Percentiles rank a stretch among this genome's conserved stretches.
Evolutionary conservation across 2,329 filamentous ascomycete species (phyloP).

Genomic region (Trichophyton schoenleinii): DNA sequence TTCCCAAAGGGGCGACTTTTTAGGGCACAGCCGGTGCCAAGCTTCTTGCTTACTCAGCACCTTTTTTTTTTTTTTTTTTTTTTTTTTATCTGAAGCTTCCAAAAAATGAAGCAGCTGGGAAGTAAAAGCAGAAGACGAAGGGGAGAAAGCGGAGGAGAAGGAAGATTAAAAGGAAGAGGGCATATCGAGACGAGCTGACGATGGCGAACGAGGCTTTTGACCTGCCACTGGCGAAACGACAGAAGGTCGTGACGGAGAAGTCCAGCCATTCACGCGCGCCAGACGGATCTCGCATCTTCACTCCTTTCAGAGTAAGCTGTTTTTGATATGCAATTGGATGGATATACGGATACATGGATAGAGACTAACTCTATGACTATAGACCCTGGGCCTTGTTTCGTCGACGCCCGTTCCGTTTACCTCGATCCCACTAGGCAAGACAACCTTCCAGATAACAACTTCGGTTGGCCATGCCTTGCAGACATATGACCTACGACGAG

Average conservation of each 20-base stretch:
- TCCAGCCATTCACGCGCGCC: slow-evolving; percentile 16
- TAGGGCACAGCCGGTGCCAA: background rate
- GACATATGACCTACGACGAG: slow-evolving; percentile 85
- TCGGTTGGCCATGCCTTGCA: slow-evolving; percentile 82
- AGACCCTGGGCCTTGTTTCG: slow-evolving; percentile 90
- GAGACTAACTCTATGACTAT: slow-evolving; percentile 6
- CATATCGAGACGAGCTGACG: background rate
- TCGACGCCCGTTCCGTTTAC: slow-evolving; percentile 85
- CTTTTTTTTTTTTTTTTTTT: background rate
- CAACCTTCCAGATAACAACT: slow-evolving; percentile 93
- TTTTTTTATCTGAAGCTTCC: background rate
- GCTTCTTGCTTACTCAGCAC: background rate
- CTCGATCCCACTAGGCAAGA: slow-evolving; percentile 76
- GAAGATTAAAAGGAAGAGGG: background rate
- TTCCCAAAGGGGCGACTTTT: background rate
- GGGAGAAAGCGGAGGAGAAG: background rate
- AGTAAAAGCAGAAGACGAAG: background rate
- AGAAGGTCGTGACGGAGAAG: slow-evolving; percentile 45
- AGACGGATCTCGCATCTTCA: slow-evolving; percentile 67
- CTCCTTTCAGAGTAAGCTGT: slow-evolving; percentile 71
- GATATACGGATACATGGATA: background rate
- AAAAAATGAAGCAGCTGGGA: background rate
- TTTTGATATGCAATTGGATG: background rate
- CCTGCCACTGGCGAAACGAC: slow-evolving; percentile 60
- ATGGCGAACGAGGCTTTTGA: slow-evolving; percentile 39